Conservation (phyloP, 2,329 filamentous ascomycete genomes). For the Orbilia quercus region DNA sequence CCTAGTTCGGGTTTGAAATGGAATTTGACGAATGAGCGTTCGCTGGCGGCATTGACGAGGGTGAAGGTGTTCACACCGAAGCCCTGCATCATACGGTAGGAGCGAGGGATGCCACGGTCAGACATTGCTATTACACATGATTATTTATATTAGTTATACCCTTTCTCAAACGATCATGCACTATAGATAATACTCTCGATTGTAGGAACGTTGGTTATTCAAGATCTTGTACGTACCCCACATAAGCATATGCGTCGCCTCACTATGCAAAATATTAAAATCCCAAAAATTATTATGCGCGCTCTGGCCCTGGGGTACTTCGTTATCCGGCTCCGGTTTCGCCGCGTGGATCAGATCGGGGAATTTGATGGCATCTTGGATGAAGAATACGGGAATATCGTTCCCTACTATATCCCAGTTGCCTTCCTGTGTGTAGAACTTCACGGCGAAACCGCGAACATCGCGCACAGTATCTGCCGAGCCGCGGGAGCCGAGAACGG, state of each 20-base stretch:
- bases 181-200: no score
- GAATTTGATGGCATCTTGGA: slow-evolving; percentile 80
- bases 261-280: slow-evolving; percentile 74
- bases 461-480: slow-evolving; percentile 86
- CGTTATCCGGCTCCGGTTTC: slow-evolving; percentile 77
- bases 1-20: slow-evolving; percentile 79
- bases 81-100: slow-evolving; percentile 85
- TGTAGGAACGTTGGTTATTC: neutral
- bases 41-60: slow-evolving; percentile 74
- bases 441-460: slow-evolving; percentile 81
- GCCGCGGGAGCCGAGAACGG: slow-evolving; percentile 78
- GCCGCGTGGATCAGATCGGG: slow-evolving; percentile 73
- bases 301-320: slow-evolving; percentile 76
- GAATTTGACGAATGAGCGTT: slow-evolving; percentile 81
- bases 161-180: no score
- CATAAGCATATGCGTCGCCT: slow-evolving; percentile 82
- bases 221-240: slow-evolving; percentile 66
- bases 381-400: slow-evolving; percentile 80
- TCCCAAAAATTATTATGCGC: slow-evolving; percentile 84
- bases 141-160: neutral
- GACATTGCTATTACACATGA: slow-evolving; percentile 68
- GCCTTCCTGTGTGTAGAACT: slow-evolving; percentile 81
- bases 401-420: slow-evolving; percentile 82
- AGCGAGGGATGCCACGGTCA: slow-evolving; percentile 77
- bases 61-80: slow-evolving; percentile 85